Percentiles rank a stretch among this genome's conserved stretches.
phyloP scores from a whole-genome alignment of 805 yeast species.

The Candida ipomoeae region DNA sequence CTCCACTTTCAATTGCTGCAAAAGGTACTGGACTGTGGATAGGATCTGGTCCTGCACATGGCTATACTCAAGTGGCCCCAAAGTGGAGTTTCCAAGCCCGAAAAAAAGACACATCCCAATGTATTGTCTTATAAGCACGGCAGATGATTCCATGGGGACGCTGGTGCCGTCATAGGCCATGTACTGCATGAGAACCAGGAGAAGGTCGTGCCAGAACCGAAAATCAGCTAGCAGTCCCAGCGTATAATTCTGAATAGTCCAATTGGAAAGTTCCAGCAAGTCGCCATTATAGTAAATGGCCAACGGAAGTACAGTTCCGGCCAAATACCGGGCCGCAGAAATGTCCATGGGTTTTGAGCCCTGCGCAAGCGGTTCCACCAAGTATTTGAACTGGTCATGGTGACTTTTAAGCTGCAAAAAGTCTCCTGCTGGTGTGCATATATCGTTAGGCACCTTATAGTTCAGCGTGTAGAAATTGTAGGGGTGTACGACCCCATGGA shows the following conservation, averaged over 20 bases:
- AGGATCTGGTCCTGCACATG: slow-evolving; percentile 28
- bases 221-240: slow-evolving; percentile 6
- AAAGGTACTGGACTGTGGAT: slow-evolving; percentile 18
- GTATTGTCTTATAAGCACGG: slow-evolving; percentile 7
- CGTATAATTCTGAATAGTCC: slow-evolving; percentile 18
- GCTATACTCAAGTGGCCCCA: slow-evolving; percentile 25
- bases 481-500: slow-evolving; percentile 24
- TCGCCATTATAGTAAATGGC: slow-evolving; percentile 18
- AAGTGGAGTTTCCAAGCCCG: slow-evolving; percentile 11
- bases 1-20: background rate
- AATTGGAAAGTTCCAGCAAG: slow-evolving; percentile 23
- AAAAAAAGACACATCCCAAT: slow-evolving; percentile 10
- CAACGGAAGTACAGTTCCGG: slow-evolving; percentile 28
- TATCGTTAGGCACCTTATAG: slow-evolving; percentile 18
- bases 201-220: slow-evolving; percentile 13
- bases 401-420: slow-evolving; percentile 13
- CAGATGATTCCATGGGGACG: background rate
- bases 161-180: background rate
- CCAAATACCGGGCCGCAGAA: slow-evolving; percentile 9
- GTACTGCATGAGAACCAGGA: slow-evolving; percentile 7
- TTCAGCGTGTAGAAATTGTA: slow-evolving; percentile 28
- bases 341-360: slow-evolving; percentile 14
- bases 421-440: slow-evolving; percentile 4
- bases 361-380: slow-evolving; percentile 22
- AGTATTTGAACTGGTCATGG: slow-evolving; percentile 19